Percentiles rank a stretch among this genome's conserved stretches.
Evolutionary conservation across 768 basidiomycete species (phyloP).

Genomic region (Mrakia blollopis): DNA sequence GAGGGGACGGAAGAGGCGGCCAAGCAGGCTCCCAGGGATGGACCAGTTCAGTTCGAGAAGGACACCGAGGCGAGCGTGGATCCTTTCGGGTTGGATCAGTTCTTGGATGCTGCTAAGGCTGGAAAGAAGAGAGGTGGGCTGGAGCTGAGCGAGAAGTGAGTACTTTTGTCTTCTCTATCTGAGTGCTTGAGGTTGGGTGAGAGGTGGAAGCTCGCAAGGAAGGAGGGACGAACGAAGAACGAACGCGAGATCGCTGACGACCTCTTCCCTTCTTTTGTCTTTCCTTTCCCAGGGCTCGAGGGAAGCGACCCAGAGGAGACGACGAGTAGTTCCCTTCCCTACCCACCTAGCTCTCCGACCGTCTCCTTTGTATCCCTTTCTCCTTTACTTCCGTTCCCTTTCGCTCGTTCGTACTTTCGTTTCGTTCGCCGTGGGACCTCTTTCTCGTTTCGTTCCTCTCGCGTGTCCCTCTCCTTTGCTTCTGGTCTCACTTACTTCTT

Average conservation of each 20-base stretch:
- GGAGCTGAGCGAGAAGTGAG: slow-evolving; percentile 31
- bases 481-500: not conserved
- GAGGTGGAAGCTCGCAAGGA: no score
- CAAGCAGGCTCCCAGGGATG: slow-evolving; percentile 54
- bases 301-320: slow-evolving; percentile 23
- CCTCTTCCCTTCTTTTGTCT: not conserved
- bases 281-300: not conserved
- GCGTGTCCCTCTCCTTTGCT: not conserved
- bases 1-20: slow-evolving; percentile 72
- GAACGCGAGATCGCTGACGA: not conserved
- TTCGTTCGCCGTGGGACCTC: no score
- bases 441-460: no score
- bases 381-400: not conserved
- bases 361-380: not conserved
- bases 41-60: slow-evolving; percentile 98
- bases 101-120: slow-evolving; percentile 93
- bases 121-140: slow-evolving; percentile 69
- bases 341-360: not conserved
- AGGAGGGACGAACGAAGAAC: no score
- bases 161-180: not conserved
- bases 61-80: slow-evolving; percentile 64
- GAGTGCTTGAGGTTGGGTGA: no score
- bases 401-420: not conserved
- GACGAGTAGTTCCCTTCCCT: slow-evolving; percentile 12
- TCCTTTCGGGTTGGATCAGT: slow-evolving; percentile 93